Evolutionary conservation across 192 early-diverging fungal genomes (phyloP), one percentile per base, ranked within the genome.

Genomic region (Chytriomyces sp.): DNA sequence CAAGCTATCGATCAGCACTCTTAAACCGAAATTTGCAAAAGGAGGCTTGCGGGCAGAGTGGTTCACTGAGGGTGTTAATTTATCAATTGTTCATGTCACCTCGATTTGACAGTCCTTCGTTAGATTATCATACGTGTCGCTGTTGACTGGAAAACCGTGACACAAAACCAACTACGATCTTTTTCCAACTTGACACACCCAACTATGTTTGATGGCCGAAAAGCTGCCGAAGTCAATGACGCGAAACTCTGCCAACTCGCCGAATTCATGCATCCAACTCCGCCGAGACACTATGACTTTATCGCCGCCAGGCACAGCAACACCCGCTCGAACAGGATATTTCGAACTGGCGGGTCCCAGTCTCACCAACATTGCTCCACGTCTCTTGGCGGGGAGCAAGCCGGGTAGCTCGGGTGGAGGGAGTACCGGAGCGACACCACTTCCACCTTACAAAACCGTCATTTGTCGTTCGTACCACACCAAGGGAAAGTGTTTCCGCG

Each of bases 131-230:
- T 77, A 77, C 28, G 56, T 76, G 22, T 28, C 71, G 14, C 64
- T 69, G 32, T 68, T 85, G 36, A 67, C 75, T 3, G 80, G 83
- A 52, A 14, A 52, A 14, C 76, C 71, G 26, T 39, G 17, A 22
- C 44, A 2, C 44, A 49, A 49, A 14, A 3, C 44, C 2, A 49
- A 49, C 44, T 49, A 14, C 17, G 14, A n/a, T 49, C 22, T n/a
- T 49, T 49, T 49, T 14, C 44, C 44, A 49, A n/a, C 22, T 22
- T 2, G 17, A n/a, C 44, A 49, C 44, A n/a, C 44, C 41, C 44
- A 22, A n/a, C 22, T 49, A 22, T 22, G 34, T 64, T 33, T 44
- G 62, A 64, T 30, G 7, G 22, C 40, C 30, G 34, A 22, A 64
- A 64, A 41, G 39, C 39, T 31, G 25, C 41, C n/a, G 49, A n/a